A percentile compares a stretch with the other conserved stretches of the same genome.
Conservation (phyloP, 306 rosid species). For the Lathyrus aphaca region DNA sequence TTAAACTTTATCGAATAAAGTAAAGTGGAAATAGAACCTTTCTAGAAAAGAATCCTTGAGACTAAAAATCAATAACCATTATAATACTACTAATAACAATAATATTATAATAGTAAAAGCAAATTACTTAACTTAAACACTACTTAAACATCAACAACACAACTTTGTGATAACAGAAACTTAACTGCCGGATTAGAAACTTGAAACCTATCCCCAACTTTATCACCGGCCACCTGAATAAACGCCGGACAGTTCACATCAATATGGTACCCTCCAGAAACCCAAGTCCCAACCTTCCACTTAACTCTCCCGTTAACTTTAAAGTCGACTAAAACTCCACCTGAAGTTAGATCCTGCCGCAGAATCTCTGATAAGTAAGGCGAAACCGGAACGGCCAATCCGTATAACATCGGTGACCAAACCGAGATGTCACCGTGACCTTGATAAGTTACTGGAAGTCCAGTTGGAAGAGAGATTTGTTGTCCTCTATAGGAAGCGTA, state of each 20-base stretch:
- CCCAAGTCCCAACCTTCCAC: conserved; percentile 85
- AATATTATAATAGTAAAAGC: too few relatives aligned
- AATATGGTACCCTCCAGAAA: conserved; percentile 61
- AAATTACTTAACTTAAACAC: conserved; percentile 10
- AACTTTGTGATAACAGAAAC: conserved; percentile 54
- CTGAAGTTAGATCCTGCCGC: conserved; percentile 52
- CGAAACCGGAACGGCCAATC: conserved; percentile 50
- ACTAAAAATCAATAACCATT: not conserved
- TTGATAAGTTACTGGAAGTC: conserved; percentile 62
- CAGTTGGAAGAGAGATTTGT: conserved; percentile 51
- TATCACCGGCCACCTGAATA: conserved; percentile 42
- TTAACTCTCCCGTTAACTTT: conserved; percentile 60
- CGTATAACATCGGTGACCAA: conserved; percentile 73
- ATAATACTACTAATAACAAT: not conserved
- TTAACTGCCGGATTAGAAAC: conserved; percentile 42
- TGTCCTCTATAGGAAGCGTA: conserved; percentile 63
- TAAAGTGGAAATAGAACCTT: not conserved
- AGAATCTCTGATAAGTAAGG: conserved; percentile 42
- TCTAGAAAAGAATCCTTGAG: not conserved
- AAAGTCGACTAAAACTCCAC: conserved; percentile 52
- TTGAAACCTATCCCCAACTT: not conserved
- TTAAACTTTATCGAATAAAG: too few relatives aligned
- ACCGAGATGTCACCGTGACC: conserved; percentile 54
- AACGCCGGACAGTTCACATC: conserved; percentile 67
- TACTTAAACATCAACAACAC: conserved; percentile 62